phyloP scores from a whole-genome alignment of 2,329 filamentous ascomycete species.

The Diaporthe vaccinii region DNA sequence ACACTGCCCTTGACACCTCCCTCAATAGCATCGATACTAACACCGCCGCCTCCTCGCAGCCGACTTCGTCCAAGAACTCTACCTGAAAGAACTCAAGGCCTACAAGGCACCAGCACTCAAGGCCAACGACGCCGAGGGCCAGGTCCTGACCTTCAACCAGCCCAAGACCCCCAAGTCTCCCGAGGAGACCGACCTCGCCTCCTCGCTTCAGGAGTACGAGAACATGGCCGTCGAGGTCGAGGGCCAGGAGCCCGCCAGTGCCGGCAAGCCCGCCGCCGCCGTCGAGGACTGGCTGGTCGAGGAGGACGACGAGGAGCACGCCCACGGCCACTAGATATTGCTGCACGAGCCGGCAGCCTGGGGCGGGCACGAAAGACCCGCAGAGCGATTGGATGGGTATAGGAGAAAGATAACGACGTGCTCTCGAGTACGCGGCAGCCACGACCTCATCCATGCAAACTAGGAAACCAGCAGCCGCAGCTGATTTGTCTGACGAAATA shows the following conservation, averaged over 20 bases:
- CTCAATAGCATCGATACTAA: conserved; percentile 44
- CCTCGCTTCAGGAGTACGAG: conserved; percentile 95
- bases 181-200: conserved; percentile 93
- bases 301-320: conserved; percentile 69
- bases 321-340: conserved; percentile 60
- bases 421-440: conserved; percentile 14
- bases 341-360: conserved; percentile 16
- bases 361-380: background rate
- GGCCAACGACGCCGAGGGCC: conserved; percentile 87
- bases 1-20: background rate
- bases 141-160: conserved; percentile 87
- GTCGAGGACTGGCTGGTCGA: conserved; percentile 86
- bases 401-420: background rate
- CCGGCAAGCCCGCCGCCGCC: conserved; percentile 70
- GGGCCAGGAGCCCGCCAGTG: conserved; percentile 78
- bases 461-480: conserved; percentile 15
- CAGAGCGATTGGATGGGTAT: background rate
- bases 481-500: conserved; percentile 26
- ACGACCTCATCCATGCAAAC: conserved; percentile 28
- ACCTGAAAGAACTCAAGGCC: conserved; percentile 94
- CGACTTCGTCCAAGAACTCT: conserved; percentile 98
- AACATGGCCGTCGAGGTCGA: conserved; percentile 93
- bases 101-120: conserved; percentile 92
- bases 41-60: conserved; percentile 65
- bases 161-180: conserved; percentile 89